Evolutionary conservation across 345 rosid genomes (phyloP), one percentile per base, ranked within the genome.

Genomic region (Lepidium didymum): DNA sequence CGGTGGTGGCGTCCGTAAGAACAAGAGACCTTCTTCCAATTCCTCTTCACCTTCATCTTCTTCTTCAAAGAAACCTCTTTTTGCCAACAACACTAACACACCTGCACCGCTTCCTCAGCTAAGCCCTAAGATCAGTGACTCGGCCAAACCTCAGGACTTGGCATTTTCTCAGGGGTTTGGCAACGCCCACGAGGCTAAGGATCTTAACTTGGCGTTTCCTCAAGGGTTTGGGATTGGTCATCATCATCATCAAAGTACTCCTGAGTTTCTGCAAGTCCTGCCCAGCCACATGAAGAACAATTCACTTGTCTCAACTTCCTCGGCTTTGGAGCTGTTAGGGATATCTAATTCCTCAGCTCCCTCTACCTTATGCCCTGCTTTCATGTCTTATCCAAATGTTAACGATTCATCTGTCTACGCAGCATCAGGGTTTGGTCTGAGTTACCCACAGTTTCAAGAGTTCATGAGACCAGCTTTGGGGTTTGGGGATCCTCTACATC

Each of bases 1-100:
- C 14, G 99, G 99, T 4, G 99, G 99, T 15, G 96, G 89, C 60
- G 74, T 96, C 49, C 77, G 99, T 40, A 94, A 91, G 91, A 95
- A 91, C 84, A 95, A 86, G 75, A 79, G 96, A 76, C 80, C 94
- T 16, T 64, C 86, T 9, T 69, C 70, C 4, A 52, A 55, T 5
- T 47, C 75, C 33, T 51, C 79, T 4, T 81, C 92, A 8, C 55
- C 85, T 1, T 70, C 84, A 0, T 54, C 82, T 0, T 54, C 82
- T 0, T 50, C 85, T 21, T 76, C 85, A 1, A 83, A 75, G 12
- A 87, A 78, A 49, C 76, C 81, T 76, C 84, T 82, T 63, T 58
- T 44, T 34, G 55, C 64, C 67, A 82, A 74, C 76, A 81, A 82
- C 31, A 84, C 88, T 65, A 82, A 68, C 78, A 72, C 81, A 19